Evolutionary conservation across 2,329 filamentous ascomycete species (phyloP).

Genomic region (Neopestalotiopsis sp.): DNA sequence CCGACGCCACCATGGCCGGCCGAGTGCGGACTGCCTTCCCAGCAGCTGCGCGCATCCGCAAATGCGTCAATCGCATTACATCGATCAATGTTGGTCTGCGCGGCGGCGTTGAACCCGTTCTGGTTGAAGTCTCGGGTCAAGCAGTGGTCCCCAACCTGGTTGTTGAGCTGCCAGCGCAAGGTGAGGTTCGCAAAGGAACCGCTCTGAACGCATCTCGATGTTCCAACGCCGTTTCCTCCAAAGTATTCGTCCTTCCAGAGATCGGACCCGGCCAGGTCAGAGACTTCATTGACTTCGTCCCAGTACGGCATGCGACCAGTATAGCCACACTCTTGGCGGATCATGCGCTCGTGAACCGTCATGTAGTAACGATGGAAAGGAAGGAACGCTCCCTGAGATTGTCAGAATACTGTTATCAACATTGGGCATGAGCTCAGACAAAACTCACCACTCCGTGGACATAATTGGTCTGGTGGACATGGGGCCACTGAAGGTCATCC

Average conservation of each 20-base stretch:
- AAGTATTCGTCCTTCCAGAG: conserved; percentile 6
- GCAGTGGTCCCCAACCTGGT: neutral
- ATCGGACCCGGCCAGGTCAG: neutral
- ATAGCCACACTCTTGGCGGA: conserved; percentile 20
- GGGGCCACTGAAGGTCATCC: conserved; percentile 11
- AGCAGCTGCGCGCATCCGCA: conserved; percentile 26
- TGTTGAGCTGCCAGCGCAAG: neutral
- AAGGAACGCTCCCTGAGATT: conserved; percentile 32
- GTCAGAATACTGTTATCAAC: no score
- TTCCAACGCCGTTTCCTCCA: conserved; percentile 5
- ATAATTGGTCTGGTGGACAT: conserved; percentile 3
- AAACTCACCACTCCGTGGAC: neutral
- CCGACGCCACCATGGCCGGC: conserved; percentile 31
- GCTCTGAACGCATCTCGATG: neutral
- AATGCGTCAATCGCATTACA: conserved; percentile 20
- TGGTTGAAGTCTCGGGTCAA: conserved; percentile 7
- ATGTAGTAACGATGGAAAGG: conserved; percentile 39
- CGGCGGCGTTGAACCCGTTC: neutral
- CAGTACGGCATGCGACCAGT: conserved; percentile 24
- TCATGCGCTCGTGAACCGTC: conserved; percentile 11
- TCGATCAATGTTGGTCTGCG: conserved; percentile 13
- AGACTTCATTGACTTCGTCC: conserved; percentile 9
- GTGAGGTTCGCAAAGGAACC: conserved; percentile 1
- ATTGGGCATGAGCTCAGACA: no score
- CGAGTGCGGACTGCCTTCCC: conserved; percentile 27